phyloP scores from a whole-genome alignment of 2,329 filamentous ascomycete genomes.

The Penicillium sp. region DNA sequence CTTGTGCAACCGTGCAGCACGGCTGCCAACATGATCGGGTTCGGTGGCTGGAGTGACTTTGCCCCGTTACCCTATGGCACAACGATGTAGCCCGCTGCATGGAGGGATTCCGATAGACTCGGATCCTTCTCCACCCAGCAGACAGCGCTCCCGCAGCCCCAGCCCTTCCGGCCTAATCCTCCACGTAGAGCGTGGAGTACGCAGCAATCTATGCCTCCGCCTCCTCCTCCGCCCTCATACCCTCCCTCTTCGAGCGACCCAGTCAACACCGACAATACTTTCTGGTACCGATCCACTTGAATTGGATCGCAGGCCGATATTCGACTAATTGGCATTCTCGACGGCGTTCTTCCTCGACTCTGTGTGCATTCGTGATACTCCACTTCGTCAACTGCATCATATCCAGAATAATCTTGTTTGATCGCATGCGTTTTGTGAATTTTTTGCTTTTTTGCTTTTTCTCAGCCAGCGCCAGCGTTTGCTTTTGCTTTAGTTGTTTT shows the following conservation, averaged over 20 bases:
- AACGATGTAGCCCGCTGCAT: slow-evolving; percentile 63
- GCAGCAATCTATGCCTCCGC: background rate
- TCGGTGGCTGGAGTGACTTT: slow-evolving; percentile 74
- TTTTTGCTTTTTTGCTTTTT: slow-evolving; percentile 41
- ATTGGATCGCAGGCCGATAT: slow-evolving; percentile 37
- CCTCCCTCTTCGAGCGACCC: slow-evolving; percentile 35
- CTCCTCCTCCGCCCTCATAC: background rate
- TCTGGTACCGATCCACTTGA: slow-evolving; percentile 35
- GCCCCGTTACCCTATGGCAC: slow-evolving; percentile 65
- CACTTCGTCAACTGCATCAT: slow-evolving; percentile 42
- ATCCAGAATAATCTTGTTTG: slow-evolving; percentile 25
- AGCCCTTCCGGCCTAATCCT: slow-evolving; percentile 6
- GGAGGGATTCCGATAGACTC: slow-evolving; percentile 37
- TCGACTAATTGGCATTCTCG: slow-evolving; percentile 54
- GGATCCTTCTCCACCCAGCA: slow-evolving; percentile 15
- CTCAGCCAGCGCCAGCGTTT: slow-evolving; percentile 54
- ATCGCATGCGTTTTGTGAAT: slow-evolving; percentile 40
- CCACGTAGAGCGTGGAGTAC: slow-evolving; percentile 24
- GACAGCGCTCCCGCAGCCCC: slow-evolving; percentile 12
- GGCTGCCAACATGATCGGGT: slow-evolving; percentile 71
- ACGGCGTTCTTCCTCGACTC: slow-evolving; percentile 56
- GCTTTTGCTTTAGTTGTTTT: slow-evolving; percentile 27
- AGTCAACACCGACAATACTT: slow-evolving; percentile 44
- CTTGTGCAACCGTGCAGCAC: slow-evolving; percentile 81
- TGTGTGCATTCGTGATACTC: slow-evolving; percentile 47